These are phyloP conservation scores for Mimosa bimucronata DNA, from an alignment of 306 rosid species.

Conservation along the genomic window DNA sequence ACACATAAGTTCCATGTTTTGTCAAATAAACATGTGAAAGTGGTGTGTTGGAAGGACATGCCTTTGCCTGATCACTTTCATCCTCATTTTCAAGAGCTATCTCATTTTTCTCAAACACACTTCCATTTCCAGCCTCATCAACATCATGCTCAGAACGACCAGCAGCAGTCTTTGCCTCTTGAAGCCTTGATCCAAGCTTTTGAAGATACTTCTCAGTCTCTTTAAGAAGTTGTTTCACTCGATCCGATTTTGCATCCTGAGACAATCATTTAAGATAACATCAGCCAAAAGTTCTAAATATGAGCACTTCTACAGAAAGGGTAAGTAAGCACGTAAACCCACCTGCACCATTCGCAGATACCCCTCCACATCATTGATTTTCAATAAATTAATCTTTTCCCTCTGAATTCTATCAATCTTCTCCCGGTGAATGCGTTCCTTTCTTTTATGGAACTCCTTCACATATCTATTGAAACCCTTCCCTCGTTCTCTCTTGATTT, in stretches of 20 bases:
- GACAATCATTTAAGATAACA: slow-evolving; percentile 27
- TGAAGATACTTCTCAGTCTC: slow-evolving; percentile 99
- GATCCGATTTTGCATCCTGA: slow-evolving; percentile 98
- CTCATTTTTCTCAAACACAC: slow-evolving; percentile 66
- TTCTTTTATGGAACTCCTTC: slow-evolving; percentile 94
- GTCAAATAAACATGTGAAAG: slow-evolving; percentile 31
- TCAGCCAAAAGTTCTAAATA: slow-evolving; percentile 16
- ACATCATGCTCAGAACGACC: slow-evolving; percentile 64
- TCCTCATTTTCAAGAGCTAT: slow-evolving; percentile 78
- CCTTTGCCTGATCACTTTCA: slow-evolving; percentile 99
- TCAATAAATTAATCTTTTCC: slow-evolving; percentile 94
- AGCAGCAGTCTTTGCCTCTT: slow-evolving; percentile 76
- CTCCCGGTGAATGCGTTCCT: slow-evolving; percentile 97
- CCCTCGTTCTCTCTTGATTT: slow-evolving; percentile 87
- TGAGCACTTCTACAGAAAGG: slow-evolving; percentile 18
- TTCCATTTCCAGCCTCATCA: slow-evolving; percentile 62
- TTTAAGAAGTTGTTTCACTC: slow-evolving; percentile 97
- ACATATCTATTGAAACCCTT: slow-evolving; percentile 91
- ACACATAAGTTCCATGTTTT: slow-evolving; percentile 35
- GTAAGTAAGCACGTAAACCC: slow-evolving; percentile 35
- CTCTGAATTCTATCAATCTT: slow-evolving; percentile 98
- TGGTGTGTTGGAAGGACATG: slow-evolving; percentile 40
- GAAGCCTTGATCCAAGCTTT: slow-evolving; percentile 94
- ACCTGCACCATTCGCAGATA: slow-evolving; percentile 99
- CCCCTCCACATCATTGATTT: slow-evolving; percentile 98